Evolutionary conservation across 2,329 filamentous ascomycete species (phyloP).

Genomic region (Xenosphaeropsis pyriputrescens): DNA sequence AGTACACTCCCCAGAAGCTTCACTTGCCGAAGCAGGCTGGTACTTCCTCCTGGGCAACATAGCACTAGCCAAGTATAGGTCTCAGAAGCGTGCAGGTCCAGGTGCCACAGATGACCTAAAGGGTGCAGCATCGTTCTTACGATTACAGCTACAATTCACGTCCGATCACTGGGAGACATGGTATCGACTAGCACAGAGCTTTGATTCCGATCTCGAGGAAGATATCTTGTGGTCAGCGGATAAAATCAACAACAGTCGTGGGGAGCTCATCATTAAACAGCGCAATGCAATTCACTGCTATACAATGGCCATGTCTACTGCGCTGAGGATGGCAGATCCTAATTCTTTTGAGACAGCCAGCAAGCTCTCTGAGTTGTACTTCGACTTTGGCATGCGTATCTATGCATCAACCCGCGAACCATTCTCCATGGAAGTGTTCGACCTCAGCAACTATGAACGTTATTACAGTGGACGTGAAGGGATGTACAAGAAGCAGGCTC

Average conservation of each 20-base stretch:
- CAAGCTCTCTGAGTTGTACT: constrained; percentile 49
- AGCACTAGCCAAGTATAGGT: constrained; percentile 64
- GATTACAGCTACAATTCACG: constrained; percentile 20
- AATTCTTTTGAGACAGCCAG: constrained; percentile 33
- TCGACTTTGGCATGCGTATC: constrained; percentile 52
- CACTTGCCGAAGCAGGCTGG: constrained; percentile 72
- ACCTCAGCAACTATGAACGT: constrained; percentile 42
- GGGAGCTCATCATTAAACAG: constrained; percentile 19
- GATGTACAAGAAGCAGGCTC: constrained; percentile 42
- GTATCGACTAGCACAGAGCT: constrained; percentile 24
- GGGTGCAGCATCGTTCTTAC: constrained; percentile 20
- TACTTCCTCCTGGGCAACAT: constrained; percentile 86
- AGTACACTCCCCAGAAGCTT: constrained; percentile 53
- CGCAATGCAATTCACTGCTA: constrained; percentile 26
- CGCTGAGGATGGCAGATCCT: constrained; percentile 36
- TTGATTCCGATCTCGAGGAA: constrained; percentile 23
- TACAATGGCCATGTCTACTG: constrained; percentile 50
- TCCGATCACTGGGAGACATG: constrained; percentile 24
- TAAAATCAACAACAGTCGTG: constrained; percentile 21
- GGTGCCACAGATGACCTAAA: constrained; percentile 21
- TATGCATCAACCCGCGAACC: constrained; percentile 57
- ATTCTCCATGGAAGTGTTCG: constrained; percentile 53
- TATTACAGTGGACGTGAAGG: constrained; percentile 39
- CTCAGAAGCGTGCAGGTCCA: constrained; percentile 18
- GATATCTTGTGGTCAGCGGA: constrained; percentile 24